Evolutionary conservation across 768 basidiomycete species (phyloP).

Genomic region (Strobilomyces dryophilus): DNA sequence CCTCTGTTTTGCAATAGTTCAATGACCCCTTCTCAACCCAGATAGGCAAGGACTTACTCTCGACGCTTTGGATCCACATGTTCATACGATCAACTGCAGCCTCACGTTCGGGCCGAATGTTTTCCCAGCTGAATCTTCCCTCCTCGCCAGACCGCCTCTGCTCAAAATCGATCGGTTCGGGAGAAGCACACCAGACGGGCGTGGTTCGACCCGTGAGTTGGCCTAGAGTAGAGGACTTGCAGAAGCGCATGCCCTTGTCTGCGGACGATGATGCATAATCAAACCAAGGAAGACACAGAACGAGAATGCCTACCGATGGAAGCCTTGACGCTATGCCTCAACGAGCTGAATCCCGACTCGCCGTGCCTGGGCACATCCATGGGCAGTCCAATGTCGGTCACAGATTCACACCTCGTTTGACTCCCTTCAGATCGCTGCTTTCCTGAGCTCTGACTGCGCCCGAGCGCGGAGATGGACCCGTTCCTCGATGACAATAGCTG

Average conservation of each 20-base stretch:
- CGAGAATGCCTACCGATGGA: slow-evolving; percentile 58
- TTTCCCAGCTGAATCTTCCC: slow-evolving; percentile 33
- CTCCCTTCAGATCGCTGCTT: slow-evolving; percentile 8
- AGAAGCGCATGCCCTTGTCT: slow-evolving; percentile 69
- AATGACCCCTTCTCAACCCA: neutral
- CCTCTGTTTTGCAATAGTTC: slow-evolving; percentile 44
- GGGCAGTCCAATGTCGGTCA: slow-evolving; percentile 25
- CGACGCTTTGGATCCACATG: slow-evolving; percentile 78
- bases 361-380: slow-evolving; percentile 18
- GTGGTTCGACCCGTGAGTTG: slow-evolving; percentile 34
- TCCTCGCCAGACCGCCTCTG: slow-evolving; percentile 30
- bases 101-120: slow-evolving; percentile 30
- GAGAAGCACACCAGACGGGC: slow-evolving; percentile 27
- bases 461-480: slow-evolving; percentile 19
- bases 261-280: neutral
- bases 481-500: slow-evolving; percentile 25
- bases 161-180: slow-evolving; percentile 31
- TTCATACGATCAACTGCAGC: slow-evolving; percentile 60
- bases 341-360: slow-evolving; percentile 42
- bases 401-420: slow-evolving; percentile 6
- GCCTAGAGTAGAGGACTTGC: slow-evolving; percentile 57
- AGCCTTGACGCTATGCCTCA: slow-evolving; percentile 68
- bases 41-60: slow-evolving; percentile 51
- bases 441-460: slow-evolving; percentile 2
- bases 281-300: neutral